A percentile compares a stretch with the other conserved stretches of the same genome.
These are phyloP conservation scores for Gloeopeniophorella convolvens DNA, from an alignment of 768 basidiomycete genomes.

Conservation along the genomic window DNA sequence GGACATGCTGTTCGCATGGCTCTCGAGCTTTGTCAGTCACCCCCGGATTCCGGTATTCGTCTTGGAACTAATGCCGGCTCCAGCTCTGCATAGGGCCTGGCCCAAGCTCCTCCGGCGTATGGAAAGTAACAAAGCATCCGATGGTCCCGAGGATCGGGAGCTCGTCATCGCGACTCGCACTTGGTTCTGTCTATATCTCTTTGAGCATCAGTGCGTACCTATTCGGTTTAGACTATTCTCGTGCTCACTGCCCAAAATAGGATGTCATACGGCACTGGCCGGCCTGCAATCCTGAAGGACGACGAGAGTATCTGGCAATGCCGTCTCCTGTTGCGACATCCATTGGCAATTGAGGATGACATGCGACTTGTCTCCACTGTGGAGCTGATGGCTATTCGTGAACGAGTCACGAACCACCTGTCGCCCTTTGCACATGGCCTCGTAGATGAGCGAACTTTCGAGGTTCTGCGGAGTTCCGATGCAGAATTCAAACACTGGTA, in stretches of 20 bases:
- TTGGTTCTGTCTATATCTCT: slow-evolving; percentile 92
- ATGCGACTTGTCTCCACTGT: slow-evolving; percentile 94
- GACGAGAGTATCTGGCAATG: slow-evolving; percentile 87
- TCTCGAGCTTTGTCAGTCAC: slow-evolving; percentile 76
- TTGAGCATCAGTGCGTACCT: slow-evolving; percentile 81
- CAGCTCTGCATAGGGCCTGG: slow-evolving; percentile 91
- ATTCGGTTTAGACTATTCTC: background rate
- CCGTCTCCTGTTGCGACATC: slow-evolving; percentile 75
- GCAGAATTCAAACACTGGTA: slow-evolving; percentile 79
- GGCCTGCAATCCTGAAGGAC: slow-evolving; percentile 87
- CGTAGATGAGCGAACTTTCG: slow-evolving; percentile 68
- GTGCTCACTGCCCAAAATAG: slow-evolving; percentile 33
- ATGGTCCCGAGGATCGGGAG: slow-evolving; percentile 60
- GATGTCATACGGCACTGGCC: slow-evolving; percentile 90
- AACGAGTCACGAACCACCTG: slow-evolving; percentile 76
- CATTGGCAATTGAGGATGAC: slow-evolving; percentile 85
- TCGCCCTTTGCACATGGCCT: slow-evolving; percentile 68
- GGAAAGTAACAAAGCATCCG: slow-evolving; percentile 53
- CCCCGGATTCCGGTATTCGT: background rate
- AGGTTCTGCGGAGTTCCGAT: slow-evolving; percentile 66
- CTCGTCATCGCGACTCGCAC: slow-evolving; percentile 78
- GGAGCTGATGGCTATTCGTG: slow-evolving; percentile 85
- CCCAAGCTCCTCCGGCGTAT: slow-evolving; percentile 74
- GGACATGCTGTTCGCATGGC: slow-evolving; percentile 98
- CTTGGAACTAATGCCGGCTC: background rate